Base-by-base conservation (phyloP, 129 eudicot genomes). In the Flaveria robusta region DNA sequence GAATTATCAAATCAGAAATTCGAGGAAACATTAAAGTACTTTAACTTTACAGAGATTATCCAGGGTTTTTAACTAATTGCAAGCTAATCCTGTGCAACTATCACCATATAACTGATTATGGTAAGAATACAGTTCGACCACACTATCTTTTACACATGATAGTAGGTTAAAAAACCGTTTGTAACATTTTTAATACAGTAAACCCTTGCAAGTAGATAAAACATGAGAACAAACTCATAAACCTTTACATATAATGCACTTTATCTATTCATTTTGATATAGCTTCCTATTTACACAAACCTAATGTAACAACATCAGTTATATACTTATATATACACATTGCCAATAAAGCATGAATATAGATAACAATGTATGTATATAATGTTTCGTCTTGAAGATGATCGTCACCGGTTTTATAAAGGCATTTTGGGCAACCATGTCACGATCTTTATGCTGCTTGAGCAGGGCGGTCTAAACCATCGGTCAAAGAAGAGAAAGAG, bases 401-500 rank as follows among this genome's bases (percentile, higher is more conserved):
- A 49, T n/a, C 7, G 60, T 51, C 42, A 79, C 74, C 49, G 3
- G 73, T 43, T 18, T 55, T 55, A 77, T 20, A 45, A 11, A n/a
- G 63, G 26, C 55, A 45, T 77, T 34, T 66, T 16, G 74, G 29
- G 56, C 27, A 64, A 41, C 22, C 46, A 68, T 31, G 42, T 2
- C 50, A 41, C 16, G 2, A 73, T 45, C 69, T 24, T 67, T 68
- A 85, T 19, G 87, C 82, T 49, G 63, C 82, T 75, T 85, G 79
- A 24, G 84, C 77, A 65, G 67, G 75, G 82, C 58, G 19, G 13
- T 74, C 41, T 62, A 62, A 74, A 27, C 78, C 80, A 47, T 70
- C 82, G 18, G 84, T 14, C 19, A 85, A 77, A 72, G 84, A 41
- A 49, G 95, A 72, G 72, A 77, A 76, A 22, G 85, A 83, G 12